Base-by-base conservation (phyloP, 345 rosid species). In the Citrus maxima region DNA sequence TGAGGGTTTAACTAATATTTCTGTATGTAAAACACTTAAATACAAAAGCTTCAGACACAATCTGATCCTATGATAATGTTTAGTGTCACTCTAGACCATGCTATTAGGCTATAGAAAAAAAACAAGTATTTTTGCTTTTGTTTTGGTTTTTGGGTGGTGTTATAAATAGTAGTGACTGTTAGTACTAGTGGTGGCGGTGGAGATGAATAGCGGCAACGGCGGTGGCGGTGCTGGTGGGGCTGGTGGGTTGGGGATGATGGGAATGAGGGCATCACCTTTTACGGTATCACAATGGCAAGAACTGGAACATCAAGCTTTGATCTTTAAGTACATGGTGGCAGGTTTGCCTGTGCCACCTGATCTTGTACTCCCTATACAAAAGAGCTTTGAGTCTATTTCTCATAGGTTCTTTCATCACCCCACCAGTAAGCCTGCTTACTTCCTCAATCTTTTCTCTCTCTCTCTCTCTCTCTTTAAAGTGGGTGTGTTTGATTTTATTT, bases 281-380 rank as follows among this genome's bases (percentile, higher is more conserved):
- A 88, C 92, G 22, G 82, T 82, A 54, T 87, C 92, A 38, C 92
- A 88, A 79, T 87, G 88, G 87, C 91, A 85, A 79, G 91, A 88
- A 79, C 86, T 88, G 73, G 88, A 88, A 68, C 91, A 88, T 70
- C 92, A 88, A 82, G 90, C 92, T 77, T 73, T 88, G 85, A 85
- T 88, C 82, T 88, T 82, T 74, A 88, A 88, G 86, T 88, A 87
- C 80, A 82, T 88, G 92, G 61, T 81, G 80, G 89, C 92, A 37
- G 92, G 92, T 76, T 66, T 88, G 71, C 92, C 88, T 77, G 87
- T 88, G 58, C 90, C 92, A 60, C 85, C 86, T 82, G 88, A 88
- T 82, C 90, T 88, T 71, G 80, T 88, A 21, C 82, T 88, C 70
- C 88, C 88, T 54, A 85, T 88, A 59, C 89, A 88, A 79, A 88